phyloP scores from a whole-genome alignment of 768 basidiomycete species.

The Rhodocollybia butyracea region DNA sequence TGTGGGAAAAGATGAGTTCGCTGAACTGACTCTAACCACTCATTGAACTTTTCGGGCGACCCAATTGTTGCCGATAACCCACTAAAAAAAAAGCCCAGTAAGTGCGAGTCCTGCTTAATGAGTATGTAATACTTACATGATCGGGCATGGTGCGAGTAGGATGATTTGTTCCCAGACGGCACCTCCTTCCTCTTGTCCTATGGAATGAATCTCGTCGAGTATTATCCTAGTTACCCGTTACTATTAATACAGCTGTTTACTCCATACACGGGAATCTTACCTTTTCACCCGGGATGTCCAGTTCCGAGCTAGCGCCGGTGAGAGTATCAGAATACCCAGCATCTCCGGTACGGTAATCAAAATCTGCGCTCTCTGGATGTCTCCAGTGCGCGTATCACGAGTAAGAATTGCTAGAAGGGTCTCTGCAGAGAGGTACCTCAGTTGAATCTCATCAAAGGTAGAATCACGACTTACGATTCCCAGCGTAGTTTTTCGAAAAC shows the following conservation, averaged over 20 bases:
- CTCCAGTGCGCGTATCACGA: slow-evolving; percentile 58
- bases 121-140: slow-evolving; percentile 50
- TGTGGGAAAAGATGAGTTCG: slow-evolving; percentile 55
- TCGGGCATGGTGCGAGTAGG: slow-evolving; percentile 64
- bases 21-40: slow-evolving; percentile 65
- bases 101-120: background rate
- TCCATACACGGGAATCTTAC: slow-evolving; percentile 29
- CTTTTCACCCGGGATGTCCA: slow-evolving; percentile 67
- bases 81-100: slow-evolving; percentile 25
- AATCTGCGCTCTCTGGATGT: slow-evolving; percentile 68
- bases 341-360: slow-evolving; percentile 74
- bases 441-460: background rate
- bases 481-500: slow-evolving; percentile 44
- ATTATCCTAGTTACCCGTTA: slow-evolving; percentile 46
- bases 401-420: slow-evolving; percentile 67
- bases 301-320: slow-evolving; percentile 53
- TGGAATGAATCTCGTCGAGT: slow-evolving; percentile 64
- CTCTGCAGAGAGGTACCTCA: slow-evolving; percentile 28
- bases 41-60: slow-evolving; percentile 58
- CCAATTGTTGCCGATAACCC: slow-evolving; percentile 75
- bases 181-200: slow-evolving; percentile 68
- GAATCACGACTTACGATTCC: slow-evolving; percentile 33
- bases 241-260: background rate
- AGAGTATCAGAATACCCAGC: slow-evolving; percentile 64
- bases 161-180: slow-evolving; percentile 76